Evolutionary conservation across 2,329 filamentous ascomycete genomes (phyloP), one percentile per base, ranked within the genome.

Genomic region (Cytospora mali): DNA sequence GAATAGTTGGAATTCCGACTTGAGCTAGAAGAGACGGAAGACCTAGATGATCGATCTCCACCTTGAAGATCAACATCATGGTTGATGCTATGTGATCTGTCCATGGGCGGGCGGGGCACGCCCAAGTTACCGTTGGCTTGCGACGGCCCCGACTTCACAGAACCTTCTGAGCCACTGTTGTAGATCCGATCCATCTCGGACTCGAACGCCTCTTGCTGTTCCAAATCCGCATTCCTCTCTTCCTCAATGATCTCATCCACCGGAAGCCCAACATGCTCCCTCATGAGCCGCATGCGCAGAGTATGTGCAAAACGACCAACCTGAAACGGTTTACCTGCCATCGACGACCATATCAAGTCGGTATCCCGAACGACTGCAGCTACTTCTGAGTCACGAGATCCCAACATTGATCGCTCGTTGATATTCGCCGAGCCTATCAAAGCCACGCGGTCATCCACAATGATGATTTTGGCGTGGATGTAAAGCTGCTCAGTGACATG

Each of bases 401-500:
- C 95, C 65, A 97, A 76, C 92, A 98, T 93, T 7, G 94, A 98
- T 52, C 95, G 88, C 75, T 99, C 95, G 71, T 99, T 99, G 80
- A 99, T 98, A 73, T 99, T 99, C 58, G 95, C 95, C 52, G 94
- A 98, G 21, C 95, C 95, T 69, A 99, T 99, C 65, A 99, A 88
- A 23, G 90, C 94, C 62, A 95, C 87, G 35, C 94, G 87, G 71
- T 99, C 95, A 74, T 99, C 95, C 5, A 97, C 94, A 61, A 99
- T 85, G 81, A 98, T 98, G 68, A 90, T 90, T 77, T 99, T 99
- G 65, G 95, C 95, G 71, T 99, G 95, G 62, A 99, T 98, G 73
- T 99, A 99, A 13, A 99, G 84, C 76, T 98, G 95, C 74, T 99
- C 95, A 0, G 95, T 98, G 4, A 95, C 92, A 42, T 98, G 79